phyloP scores from a whole-genome alignment of 768 basidiomycete genomes.

The Tulasnella sp. region DNA sequence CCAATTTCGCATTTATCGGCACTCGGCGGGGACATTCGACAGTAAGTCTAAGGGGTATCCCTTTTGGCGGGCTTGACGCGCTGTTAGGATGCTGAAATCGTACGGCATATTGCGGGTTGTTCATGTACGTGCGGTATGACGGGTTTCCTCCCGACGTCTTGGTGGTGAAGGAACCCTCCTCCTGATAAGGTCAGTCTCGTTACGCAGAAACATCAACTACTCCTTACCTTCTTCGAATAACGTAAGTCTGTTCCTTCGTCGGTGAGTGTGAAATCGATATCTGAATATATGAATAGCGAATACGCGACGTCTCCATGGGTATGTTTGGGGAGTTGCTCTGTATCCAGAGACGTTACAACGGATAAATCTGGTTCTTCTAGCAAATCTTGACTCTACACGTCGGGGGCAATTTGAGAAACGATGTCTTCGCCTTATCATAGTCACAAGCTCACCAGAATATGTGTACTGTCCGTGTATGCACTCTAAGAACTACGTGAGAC shows the following conservation, averaged over 20 bases:
- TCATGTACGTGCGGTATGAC: conserved; percentile 66
- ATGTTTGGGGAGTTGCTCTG: conserved; percentile 35
- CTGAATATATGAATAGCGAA: conserved; percentile 50
- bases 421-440: too few relatives aligned
- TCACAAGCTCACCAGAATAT: conserved; percentile 34
- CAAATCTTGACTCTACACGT: conserved; percentile 18
- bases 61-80: not conserved
- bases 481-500: conserved; percentile 21
- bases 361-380: conserved; percentile 28
- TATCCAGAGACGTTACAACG: conserved; percentile 59
- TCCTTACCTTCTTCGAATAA: conserved; percentile 23
- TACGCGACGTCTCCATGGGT: conserved; percentile 35
- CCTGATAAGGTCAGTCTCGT: conserved; percentile 28
- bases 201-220: not conserved
- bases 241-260: conserved; percentile 21
- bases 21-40: conserved; percentile 49
- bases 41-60: conserved; percentile 32
- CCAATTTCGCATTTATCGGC: conserved; percentile 57
- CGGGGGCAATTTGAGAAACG: too few relatives aligned
- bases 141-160: conserved; percentile 79
- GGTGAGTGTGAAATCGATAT: conserved; percentile 25
- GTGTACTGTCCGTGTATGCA: conserved; percentile 34
- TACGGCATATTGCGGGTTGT: conserved; percentile 80
- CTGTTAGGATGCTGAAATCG: conserved; percentile 32
- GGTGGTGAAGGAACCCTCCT: conserved; percentile 47